Conservation (phyloP, 192 early-diverging fungal species). For the Coemansia asiatica region DNA sequence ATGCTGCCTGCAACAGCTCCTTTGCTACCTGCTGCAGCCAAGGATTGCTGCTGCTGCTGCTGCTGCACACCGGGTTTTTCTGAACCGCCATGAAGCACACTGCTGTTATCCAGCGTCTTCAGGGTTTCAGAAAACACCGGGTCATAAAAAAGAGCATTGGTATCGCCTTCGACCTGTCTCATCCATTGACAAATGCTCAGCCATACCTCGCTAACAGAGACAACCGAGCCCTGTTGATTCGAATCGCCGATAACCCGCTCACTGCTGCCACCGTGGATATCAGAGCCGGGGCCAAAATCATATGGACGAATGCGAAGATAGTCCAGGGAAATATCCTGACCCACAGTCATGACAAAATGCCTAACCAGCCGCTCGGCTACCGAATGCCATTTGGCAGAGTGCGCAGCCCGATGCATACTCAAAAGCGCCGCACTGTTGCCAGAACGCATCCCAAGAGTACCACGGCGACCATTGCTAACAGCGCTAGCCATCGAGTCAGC, state of each 20-base stretch:
- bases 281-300: background rate
- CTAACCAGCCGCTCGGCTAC: slow-evolving; percentile 34
- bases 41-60: background rate
- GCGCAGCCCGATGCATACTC: slow-evolving; percentile 12
- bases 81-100: background rate
- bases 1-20: background rate
- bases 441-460: slow-evolving; percentile 1
- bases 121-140: slow-evolving; percentile 38
- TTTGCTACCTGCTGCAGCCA: background rate
- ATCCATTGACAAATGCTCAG: slow-evolving; percentile 47
- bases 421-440: background rate
- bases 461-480: slow-evolving; percentile 11
- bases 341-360: slow-evolving; percentile 52
- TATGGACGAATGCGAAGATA: slow-evolving; percentile 31
- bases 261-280: too few species aligned
- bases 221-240: background rate
- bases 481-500: slow-evolving; percentile 46
- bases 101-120: slow-evolving; percentile 22
- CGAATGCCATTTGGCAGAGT: slow-evolving; percentile 40
- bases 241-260: background rate
- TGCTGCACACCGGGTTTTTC: background rate
- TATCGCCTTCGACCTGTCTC: slow-evolving; percentile 48
- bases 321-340: slow-evolving; percentile 45
- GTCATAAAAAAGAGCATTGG: slow-evolving; percentile 49
- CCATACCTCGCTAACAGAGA: slow-evolving; percentile 39